phyloP scores from a whole-genome alignment of 1,284 basidiomycete genomes.

The Calocybe gambosa region DNA sequence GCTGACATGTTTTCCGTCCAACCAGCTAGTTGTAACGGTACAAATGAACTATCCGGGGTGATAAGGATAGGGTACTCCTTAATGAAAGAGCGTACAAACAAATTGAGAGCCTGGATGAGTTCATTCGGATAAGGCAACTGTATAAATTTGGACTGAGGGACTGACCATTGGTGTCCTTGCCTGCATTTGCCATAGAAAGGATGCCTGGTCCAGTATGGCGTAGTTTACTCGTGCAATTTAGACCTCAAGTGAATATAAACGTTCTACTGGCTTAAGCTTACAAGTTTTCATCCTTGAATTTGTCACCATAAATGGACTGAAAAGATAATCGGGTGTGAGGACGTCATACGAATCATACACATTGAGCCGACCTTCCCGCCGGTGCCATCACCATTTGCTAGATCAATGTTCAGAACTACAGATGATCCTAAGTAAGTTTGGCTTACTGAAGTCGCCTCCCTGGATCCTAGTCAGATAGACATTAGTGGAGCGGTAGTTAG shows the following conservation, averaged over 20 bases:
- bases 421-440: not conserved
- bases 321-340: not conserved
- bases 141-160: not conserved
- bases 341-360: not conserved
- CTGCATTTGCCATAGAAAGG: slow-evolving; percentile 93
- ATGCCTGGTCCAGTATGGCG: slow-evolving; percentile 81
- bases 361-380: slow-evolving; percentile 65
- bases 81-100: slow-evolving; percentile 35
- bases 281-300: slow-evolving; percentile 98
- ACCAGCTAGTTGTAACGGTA: slow-evolving; percentile 72
- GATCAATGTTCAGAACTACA: not conserved
- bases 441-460: slow-evolving; percentile 85
- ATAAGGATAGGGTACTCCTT: slow-evolving; percentile 7
- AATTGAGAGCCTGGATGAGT: slow-evolving; percentile 69
- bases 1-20: slow-evolving; percentile 69
- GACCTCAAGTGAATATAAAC: not conserved
- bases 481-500: slow-evolving; percentile 20
- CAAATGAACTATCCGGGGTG: slow-evolving; percentile 63
- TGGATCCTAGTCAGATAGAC: slow-evolving; percentile 57
- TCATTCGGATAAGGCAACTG: not conserved
- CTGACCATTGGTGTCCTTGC: slow-evolving; percentile 78
- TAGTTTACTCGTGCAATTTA: slow-evolving; percentile 58
- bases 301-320: slow-evolving; percentile 86
- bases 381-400: slow-evolving; percentile 88
- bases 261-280: slow-evolving; percentile 30